These are phyloP conservation scores for Xylaria sp. DNA, from an alignment of 2,329 filamentous ascomycete genomes.

Conservation along the genomic window DNA sequence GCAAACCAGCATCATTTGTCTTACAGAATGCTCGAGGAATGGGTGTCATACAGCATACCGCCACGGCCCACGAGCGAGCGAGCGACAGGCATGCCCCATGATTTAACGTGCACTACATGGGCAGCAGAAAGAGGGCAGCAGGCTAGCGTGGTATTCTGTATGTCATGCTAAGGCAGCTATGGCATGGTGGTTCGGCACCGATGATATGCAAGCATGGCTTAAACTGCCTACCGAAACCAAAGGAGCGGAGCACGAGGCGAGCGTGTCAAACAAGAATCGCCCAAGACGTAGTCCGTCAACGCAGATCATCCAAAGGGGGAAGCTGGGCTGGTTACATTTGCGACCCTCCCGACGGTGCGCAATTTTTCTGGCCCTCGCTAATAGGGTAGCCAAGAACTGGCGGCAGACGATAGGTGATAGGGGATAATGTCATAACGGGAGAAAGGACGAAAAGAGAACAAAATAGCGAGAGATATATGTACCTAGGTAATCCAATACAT, in stretches of 20 bases:
- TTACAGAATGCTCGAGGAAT: neutral
- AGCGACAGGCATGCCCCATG: conserved; percentile 10
- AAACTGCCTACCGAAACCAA: conserved; percentile 14
- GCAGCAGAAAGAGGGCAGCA: neutral
- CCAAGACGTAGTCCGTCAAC: conserved; percentile 14
- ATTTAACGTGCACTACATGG: conserved; percentile 12
- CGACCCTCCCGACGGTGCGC: conserved; percentile 19
- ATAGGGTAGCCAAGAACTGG: conserved; percentile 3
- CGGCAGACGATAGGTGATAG: neutral
- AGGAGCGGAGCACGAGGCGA: conserved; percentile 19
- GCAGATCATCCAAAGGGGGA: conserved; percentile 24
- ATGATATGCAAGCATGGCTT: conserved; percentile 27
- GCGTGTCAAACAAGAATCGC: conserved; percentile 15
- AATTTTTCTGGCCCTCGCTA: conserved; percentile 24
- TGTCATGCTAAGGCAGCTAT: conserved; percentile 5
- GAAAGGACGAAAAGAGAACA: neutral
- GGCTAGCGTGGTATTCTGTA: neutral
- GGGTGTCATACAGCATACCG: conserved; percentile 15
- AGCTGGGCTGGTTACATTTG: conserved; percentile 14
- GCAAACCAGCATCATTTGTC: conserved; percentile 2
- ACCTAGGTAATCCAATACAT: neutral
- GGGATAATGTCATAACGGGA: neutral
- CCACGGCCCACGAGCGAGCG: conserved; percentile 2
- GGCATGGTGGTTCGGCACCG: conserved; percentile 24
- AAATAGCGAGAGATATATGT: neutral